Evolutionary conservation across 495 filamentous ascomycete genomes (phyloP).

Genomic region (Parathielavia hyrcaniae): DNA sequence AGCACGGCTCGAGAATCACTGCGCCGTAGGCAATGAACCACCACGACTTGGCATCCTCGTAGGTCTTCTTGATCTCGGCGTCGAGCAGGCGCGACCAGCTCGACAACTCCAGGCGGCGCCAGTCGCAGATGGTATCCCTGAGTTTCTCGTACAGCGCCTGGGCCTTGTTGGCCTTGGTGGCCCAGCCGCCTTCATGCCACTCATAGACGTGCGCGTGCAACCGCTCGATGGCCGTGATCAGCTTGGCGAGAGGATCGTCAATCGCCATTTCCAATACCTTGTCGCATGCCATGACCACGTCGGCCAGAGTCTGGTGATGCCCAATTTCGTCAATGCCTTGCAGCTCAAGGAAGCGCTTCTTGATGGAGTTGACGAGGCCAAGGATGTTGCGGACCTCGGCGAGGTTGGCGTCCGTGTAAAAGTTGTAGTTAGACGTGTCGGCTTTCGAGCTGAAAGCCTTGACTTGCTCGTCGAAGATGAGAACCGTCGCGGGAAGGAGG

Average conservation of each 20-base stretch:
- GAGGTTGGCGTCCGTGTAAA: conserved; percentile 78
- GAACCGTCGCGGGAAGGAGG: conserved; percentile 58
- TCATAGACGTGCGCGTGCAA: conserved; percentile 76
- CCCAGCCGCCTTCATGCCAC: conserved; percentile 79
- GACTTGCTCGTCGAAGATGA: conserved; percentile 55
- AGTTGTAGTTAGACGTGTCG: conserved; percentile 59
- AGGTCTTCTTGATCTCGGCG: conserved; percentile 66
- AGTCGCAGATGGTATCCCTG: conserved; percentile 68
- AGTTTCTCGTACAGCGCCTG: conserved; percentile 63
- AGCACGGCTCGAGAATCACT: conserved; percentile 67
- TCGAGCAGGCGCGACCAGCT: conserved; percentile 92
- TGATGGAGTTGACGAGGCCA: conserved; percentile 56
- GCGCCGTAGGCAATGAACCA: conserved; percentile 95
- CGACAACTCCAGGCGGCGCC: conserved; percentile 83
- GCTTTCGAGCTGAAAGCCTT: conserved; percentile 45
- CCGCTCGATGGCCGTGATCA: conserved; percentile 76
- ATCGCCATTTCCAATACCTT: conserved; percentile 68
- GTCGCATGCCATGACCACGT: conserved; percentile 67
- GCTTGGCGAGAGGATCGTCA: conserved; percentile 77
- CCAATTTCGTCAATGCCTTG: conserved; percentile 53
- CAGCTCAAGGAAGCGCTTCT: conserved; percentile 63
- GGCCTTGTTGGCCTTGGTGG: conserved; percentile 70
- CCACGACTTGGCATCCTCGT: conserved; percentile 76
- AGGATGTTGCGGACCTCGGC: conserved; percentile 66
- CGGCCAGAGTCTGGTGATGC: conserved; percentile 56